These are phyloP conservation scores for Fusarium luffae DNA, from an alignment of 2,329 filamentous ascomycete species.

Conservation along the genomic window DNA sequence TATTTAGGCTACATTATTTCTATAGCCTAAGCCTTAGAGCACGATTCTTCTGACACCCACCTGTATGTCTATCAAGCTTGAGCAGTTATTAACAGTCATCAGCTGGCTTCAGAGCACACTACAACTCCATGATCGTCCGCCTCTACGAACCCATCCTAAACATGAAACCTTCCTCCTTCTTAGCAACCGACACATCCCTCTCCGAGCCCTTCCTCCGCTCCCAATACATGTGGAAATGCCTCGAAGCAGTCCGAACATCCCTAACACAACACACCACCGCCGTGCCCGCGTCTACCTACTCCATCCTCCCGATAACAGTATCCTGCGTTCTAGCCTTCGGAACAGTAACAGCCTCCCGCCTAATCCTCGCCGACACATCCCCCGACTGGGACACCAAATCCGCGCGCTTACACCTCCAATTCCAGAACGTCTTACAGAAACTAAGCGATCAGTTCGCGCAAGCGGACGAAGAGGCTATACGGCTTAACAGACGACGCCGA, in stretches of 20 bases:
- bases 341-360: conserved; percentile 50
- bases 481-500: conserved; percentile 40
- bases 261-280: conserved; percentile 43
- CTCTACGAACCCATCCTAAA: conserved; percentile 54
- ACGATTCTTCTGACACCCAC: too few relatives aligned
- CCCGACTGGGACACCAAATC: conserved; percentile 52
- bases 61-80: accelerated
- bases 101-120: conserved; percentile 52
- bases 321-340: conserved; percentile 50
- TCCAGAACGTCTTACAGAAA: conserved; percentile 43
- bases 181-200: conserved; percentile 23
- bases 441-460: conserved; percentile 49
- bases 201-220: conserved; percentile 46
- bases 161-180: conserved; percentile 37
- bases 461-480: conserved; percentile 44
- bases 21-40: accelerated
- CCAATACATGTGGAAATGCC: conserved; percentile 53
- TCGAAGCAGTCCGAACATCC: conserved; percentile 46
- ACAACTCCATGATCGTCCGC: conserved; percentile 48
- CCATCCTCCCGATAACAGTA: conserved; percentile 47
- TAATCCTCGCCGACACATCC: conserved; percentile 50
- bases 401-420: conserved; percentile 50
- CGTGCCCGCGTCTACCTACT: conserved; percentile 42
- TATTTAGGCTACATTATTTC: too few relatives aligned
- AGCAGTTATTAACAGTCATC: accelerated